Evolutionary conservation across 2,329 filamentous ascomycete genomes (phyloP).

Genomic region (Clarireedia homoeocarpa): DNA sequence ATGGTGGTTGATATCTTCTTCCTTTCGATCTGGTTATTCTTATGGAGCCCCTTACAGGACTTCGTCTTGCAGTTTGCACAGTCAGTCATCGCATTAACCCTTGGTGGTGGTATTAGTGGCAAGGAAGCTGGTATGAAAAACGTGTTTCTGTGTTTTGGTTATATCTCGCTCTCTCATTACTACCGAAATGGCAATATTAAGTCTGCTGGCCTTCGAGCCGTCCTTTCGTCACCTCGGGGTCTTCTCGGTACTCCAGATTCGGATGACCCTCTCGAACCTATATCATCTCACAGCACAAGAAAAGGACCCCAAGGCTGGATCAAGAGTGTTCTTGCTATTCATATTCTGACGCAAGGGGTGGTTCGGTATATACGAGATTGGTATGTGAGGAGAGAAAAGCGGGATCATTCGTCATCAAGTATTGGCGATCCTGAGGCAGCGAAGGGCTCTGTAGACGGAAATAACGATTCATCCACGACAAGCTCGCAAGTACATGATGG

Average conservation of each 20-base stretch:
- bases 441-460: constrained; percentile 42
- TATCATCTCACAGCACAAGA: constrained; percentile 42
- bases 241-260: constrained; percentile 27
- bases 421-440: constrained; percentile 56
- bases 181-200: constrained; percentile 23
- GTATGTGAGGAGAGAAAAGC: constrained; percentile 54
- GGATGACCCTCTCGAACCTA: constrained; percentile 41
- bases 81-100: constrained; percentile 83
- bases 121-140: constrained; percentile 63
- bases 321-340: constrained; percentile 61
- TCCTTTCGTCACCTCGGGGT: constrained; percentile 23
- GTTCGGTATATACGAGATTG: constrained; percentile 63
- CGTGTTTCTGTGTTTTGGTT: constrained; percentile 61
- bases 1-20: constrained; percentile 77
- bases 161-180: constrained; percentile 41
- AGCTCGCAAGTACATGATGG: constrained; percentile 19
- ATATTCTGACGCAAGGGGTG: constrained; percentile 67
- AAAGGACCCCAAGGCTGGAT: constrained; percentile 47
- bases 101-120: constrained; percentile 72
- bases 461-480: constrained; percentile 35
- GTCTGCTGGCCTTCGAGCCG: constrained; percentile 20
- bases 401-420: constrained; percentile 39
- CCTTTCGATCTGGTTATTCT: constrained; percentile 76
- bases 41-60: constrained; percentile 81
- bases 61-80: constrained; percentile 86